Percentiles rank a stretch among this genome's conserved stretches.
These are phyloP conservation scores for Phylloporus scabripes DNA, from an alignment of 768 basidiomycete genomes.

Conservation along the genomic window DNA sequence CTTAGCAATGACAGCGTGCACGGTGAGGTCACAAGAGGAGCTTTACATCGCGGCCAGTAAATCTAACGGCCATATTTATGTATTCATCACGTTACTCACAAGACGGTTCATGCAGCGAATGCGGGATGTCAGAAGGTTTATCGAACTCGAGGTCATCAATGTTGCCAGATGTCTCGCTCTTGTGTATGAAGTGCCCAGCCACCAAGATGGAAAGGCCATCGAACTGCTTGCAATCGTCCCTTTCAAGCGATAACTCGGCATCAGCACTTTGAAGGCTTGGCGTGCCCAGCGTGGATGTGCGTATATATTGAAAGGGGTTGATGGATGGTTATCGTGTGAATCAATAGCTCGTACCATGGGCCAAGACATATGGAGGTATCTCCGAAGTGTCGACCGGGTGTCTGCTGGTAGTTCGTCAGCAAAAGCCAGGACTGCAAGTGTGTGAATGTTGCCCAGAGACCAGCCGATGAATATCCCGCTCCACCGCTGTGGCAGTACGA, in stretches of 20 bases:
- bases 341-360: no score
- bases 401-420: slow-evolving; percentile 10
- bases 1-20: neutral
- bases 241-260: no score
- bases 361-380: slow-evolving; percentile 17
- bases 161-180: no score
- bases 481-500: no score
- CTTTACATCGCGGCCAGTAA: no score
- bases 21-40: no score
- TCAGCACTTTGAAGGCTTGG: no score
- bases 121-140: neutral
- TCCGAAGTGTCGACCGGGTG: slow-evolving; percentile 5
- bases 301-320: no score
- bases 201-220: neutral
- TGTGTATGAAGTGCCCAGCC: slow-evolving; percentile 14
- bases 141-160: slow-evolving; percentile 13
- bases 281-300: no score
- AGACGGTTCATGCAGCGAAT: neutral
- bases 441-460: no score
- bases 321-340: no score
- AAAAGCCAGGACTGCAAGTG: slow-evolving; percentile 16
- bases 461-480: slow-evolving; percentile 16
- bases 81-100: neutral
- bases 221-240: slow-evolving; percentile 9
- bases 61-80: no score